Evolutionary conservation across 306 rosid species (phyloP).

Genomic region (Vicia villosa): DNA sequence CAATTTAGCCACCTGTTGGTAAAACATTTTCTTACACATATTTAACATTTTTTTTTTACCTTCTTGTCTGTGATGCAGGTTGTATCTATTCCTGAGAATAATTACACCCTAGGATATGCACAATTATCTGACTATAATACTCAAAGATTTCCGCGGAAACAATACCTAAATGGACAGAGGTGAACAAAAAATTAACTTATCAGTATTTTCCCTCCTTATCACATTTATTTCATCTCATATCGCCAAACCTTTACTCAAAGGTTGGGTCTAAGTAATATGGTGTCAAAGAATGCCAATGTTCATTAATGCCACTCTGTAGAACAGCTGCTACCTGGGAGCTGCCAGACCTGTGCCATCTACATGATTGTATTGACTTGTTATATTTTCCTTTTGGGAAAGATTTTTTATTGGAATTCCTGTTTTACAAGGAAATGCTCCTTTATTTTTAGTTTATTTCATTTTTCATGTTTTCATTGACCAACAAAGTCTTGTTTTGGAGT

Average conservation of each 20-base stretch:
- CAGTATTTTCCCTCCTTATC: conserved; percentile 1
- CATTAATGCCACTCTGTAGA: not conserved
- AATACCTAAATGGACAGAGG: conserved; percentile 80
- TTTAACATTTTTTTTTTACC: not conserved
- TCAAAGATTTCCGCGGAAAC: conserved; percentile 60
- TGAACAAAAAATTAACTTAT: conserved; percentile 38
- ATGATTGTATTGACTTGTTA: not conserved
- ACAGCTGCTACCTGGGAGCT: not conserved
- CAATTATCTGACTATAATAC: conserved; percentile 76
- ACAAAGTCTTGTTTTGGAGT: conserved; percentile 4
- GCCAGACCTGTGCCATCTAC: not conserved
- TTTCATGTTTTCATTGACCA: not conserved
- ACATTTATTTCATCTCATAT: conserved; percentile 15
- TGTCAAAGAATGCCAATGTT: conserved; percentile 5
- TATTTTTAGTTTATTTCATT: not conserved
- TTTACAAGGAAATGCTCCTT: not conserved
- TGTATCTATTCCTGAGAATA: conserved; percentile 74
- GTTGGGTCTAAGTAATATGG: conserved; percentile 3
- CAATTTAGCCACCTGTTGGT: conserved; percentile 17
- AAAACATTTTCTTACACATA: conserved; percentile 18
- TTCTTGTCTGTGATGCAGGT: conserved; percentile 56
- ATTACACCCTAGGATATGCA: conserved; percentile 74
- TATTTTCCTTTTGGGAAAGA: conserved; percentile 3
- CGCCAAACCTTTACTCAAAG: conserved; percentile 3
- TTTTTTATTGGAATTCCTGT: not conserved